phyloP scores from a whole-genome alignment of 106 monocot genomes.

The Hemerocallis citrina region DNA sequence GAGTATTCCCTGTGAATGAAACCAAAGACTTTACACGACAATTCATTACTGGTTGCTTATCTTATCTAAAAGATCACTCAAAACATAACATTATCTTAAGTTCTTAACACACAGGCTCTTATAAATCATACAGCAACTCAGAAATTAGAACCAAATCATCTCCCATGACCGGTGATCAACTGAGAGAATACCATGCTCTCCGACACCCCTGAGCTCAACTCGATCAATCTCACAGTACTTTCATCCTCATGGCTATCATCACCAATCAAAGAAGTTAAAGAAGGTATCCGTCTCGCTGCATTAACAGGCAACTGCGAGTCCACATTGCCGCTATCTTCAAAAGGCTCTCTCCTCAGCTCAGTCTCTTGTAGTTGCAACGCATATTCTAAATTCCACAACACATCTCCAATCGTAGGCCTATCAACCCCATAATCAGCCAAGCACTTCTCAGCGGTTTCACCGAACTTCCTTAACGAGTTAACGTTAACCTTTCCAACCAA shows the following conservation, averaged over 20 bases:
- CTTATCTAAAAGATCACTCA: too few species aligned
- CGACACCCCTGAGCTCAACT: not conserved
- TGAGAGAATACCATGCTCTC: slow-evolving; percentile 49
- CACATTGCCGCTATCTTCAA: slow-evolving; percentile 39
- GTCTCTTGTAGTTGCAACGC: slow-evolving; percentile 55
- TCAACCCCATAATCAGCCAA: slow-evolving; percentile 49
- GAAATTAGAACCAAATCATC: too few species aligned
- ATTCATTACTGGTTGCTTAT: too few species aligned
- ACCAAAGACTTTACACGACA: too few species aligned
- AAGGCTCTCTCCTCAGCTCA: slow-evolving; percentile 31
- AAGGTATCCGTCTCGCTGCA: not conserved
- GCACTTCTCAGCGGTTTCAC: slow-evolving; percentile 67
- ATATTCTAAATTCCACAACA: slow-evolving; percentile 84
- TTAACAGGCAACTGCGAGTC: slow-evolving; percentile 7
- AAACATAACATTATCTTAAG: too few species aligned
- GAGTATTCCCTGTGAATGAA: too few species aligned
- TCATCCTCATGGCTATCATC: not conserved
- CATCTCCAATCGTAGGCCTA: slow-evolving; percentile 60
- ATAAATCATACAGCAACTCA: too few species aligned
- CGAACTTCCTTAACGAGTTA: slow-evolving; percentile 57
- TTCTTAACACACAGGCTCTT: too few species aligned
- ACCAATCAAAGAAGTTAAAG: not conserved
- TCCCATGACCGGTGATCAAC: slow-evolving; percentile 33
- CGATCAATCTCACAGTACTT: not conserved
- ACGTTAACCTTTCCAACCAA: slow-evolving; percentile 30